Evolutionary conservation across 176 grass and related monocot genomes (phyloP).

Genomic region (Phoenix dactylifera): DNA sequence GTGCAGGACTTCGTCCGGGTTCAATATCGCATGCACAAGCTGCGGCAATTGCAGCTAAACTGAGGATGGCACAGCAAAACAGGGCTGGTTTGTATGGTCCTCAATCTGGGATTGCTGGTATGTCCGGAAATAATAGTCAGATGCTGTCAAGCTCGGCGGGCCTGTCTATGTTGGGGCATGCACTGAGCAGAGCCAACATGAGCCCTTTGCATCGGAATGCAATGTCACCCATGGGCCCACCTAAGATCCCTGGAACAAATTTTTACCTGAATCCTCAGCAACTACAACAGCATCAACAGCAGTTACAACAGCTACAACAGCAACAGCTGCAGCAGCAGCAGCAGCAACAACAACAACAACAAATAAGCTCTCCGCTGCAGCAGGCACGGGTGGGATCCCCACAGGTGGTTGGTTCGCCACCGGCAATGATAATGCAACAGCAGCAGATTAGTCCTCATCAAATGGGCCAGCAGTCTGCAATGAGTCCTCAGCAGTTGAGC

Average conservation of each 20-base stretch:
- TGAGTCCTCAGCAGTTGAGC: conserved; percentile 80
- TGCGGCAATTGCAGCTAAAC: conserved; percentile 32
- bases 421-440: conserved; percentile 58
- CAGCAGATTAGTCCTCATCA: conserved; percentile 77
- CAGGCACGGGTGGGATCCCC: conserved; percentile 8
- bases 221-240: conserved; percentile 81
- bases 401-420: conserved; percentile 12
- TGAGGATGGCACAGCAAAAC: conserved; percentile 53
- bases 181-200: conserved; percentile 60
- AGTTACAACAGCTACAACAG: conserved; percentile 7
- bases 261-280: conserved; percentile 68
- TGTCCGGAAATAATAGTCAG: conserved; percentile 55
- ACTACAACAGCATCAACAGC: not conserved
- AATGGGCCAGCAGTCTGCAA: conserved; percentile 52
- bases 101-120: conserved; percentile 56
- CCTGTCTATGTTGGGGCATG: conserved; percentile 62
- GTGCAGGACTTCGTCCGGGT: conserved; percentile 35
- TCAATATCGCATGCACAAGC: conserved; percentile 21
- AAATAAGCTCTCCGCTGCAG: not conserved
- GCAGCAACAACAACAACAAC: conserved; percentile 6
- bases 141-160: conserved; percentile 49
- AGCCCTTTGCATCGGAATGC: conserved; percentile 45
- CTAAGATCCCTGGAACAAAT: conserved; percentile 66
- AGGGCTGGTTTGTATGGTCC: conserved; percentile 37
- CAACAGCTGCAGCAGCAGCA: conserved; percentile 21